phyloP scores from a whole-genome alignment of 2,329 filamentous ascomycete genomes.

The Annulohypoxylon truncatum region DNA sequence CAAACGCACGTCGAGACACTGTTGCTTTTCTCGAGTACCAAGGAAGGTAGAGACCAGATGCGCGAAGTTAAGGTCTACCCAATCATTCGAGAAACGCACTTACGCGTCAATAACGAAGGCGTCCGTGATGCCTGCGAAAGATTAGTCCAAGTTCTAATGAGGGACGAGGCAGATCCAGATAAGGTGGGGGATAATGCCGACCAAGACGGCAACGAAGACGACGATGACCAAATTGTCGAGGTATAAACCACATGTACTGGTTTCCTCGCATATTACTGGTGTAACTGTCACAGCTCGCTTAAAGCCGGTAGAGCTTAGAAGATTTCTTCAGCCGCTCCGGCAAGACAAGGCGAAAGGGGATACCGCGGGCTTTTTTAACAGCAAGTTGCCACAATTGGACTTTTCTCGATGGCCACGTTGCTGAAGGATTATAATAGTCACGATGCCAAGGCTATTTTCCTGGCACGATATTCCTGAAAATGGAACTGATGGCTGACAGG shows the following conservation, averaged over 20 bases:
- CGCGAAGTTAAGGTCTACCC: conserved; percentile 86
- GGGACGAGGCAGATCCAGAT: conserved; percentile 72
- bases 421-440: conserved; percentile 4
- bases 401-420: conserved; percentile 11
- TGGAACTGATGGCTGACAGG: conserved; percentile 13
- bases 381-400: background rate
- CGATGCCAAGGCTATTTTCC: background rate
- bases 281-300: conserved; percentile 5
- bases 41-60: conserved; percentile 78
- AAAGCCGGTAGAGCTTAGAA: background rate
- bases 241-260: conserved; percentile 54
- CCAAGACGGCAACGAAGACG: conserved; percentile 60
- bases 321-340: conserved; percentile 20
- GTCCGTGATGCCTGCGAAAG: conserved; percentile 89
- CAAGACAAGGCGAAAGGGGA: conserved; percentile 5
- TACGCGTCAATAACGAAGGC: conserved; percentile 79
- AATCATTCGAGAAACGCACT: conserved; percentile 86
- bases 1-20: conserved; percentile 91
- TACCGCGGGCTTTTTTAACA: conserved; percentile 5
- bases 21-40: conserved; percentile 82
- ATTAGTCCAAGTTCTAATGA: conserved; percentile 87
- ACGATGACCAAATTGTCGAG: conserved; percentile 67
- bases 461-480: conserved; percentile 13
- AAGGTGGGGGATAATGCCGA: conserved; percentile 51
- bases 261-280: conserved; percentile 18